Base-by-base conservation (phyloP, 176 grass and related monocot genomes). In the Oryza officinalis region DNA sequence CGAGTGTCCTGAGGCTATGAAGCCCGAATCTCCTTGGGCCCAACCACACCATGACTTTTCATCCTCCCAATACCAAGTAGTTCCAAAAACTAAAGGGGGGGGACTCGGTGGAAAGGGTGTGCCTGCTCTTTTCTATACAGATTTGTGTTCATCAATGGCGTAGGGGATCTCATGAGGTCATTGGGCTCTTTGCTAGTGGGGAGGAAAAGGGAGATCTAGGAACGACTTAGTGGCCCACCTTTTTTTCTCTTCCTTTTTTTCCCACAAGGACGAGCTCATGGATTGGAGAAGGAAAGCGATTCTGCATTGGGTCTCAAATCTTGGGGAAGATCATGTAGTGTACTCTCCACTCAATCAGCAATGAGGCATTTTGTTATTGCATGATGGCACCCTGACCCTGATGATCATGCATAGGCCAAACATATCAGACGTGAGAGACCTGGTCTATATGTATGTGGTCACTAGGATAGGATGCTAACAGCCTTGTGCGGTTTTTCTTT, bases 21-120 rank as follows among this genome's bases (percentile, higher is more conserved):
- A 88, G 69, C 79, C 67, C 73, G 73, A 88, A 85, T 91, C 86
- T 92, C 86, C 73, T 85, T 88, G 82, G 86, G 82, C 82, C 82
- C 90, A 88, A 41, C 76, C 76, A 84, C 72, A 27, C 44, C 68
- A 70, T 80, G 76, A 69, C 83, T 86, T 83, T 83, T 45, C 50
- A 83, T 89, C 69, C 79, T 81, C 86, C 69, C 79, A 80, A 88
- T 79, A 65, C 80, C 83, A 74, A 60, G 87, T 89, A 86, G 90
- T 72, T 92, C 87, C 87, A 89, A 92, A 92, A 89, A 70, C 70
- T 65, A 67, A 82, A 81, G 71, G 65, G n/a, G n/a, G 20, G 13
- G 57, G 8, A 5, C 78, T 82, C 44, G 49, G 85, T 88, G 78
- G 71, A 90, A 90, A 93, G 82, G 78, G 71, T 74, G 70, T 90